These are phyloP conservation scores for Marasmius oreades DNA, from an alignment of 1,284 basidiomycete species.

Conservation along the genomic window DNA sequence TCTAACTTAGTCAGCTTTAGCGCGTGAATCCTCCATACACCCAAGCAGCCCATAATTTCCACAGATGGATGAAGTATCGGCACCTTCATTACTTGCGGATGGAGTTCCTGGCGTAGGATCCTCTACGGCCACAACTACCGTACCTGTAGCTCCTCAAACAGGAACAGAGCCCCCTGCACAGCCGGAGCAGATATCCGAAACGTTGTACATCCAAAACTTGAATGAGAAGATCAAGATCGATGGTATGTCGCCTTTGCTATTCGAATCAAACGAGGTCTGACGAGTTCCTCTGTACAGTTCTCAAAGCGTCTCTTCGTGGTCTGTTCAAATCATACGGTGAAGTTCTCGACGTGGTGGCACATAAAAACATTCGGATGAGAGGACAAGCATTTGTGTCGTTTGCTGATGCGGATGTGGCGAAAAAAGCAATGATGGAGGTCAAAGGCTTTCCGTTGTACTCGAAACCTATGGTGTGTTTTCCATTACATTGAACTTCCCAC, in stretches of 20 bases:
- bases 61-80: constrained; percentile 14
- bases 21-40: not conserved
- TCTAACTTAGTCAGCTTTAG: not conserved
- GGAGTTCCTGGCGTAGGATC: too few relatives aligned
- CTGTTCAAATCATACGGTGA: constrained; percentile 94
- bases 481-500: not conserved
- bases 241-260: constrained; percentile 42
- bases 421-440: constrained; percentile 89
- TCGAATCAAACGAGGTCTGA: not conserved
- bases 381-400: constrained; percentile 98
- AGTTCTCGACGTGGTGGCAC: constrained; percentile 90
- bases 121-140: too few relatives aligned
- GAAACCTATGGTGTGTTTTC: constrained; percentile 83
- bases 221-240: constrained; percentile 95
- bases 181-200: constrained; percentile 66
- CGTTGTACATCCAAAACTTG: constrained; percentile 95
- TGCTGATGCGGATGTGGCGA: constrained; percentile 73
- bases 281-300: constrained; percentile 41
- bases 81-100: constrained; percentile 20
- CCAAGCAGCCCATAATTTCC: not conserved
- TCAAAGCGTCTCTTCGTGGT: constrained; percentile 85
- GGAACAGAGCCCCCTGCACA: constrained; percentile 31
- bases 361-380: constrained; percentile 92
- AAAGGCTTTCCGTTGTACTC: constrained; percentile 94
- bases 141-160: not conserved